Base-by-base conservation (phyloP, 495 filamentous ascomycete genomes). In the Rhizodiscina lignyota region DNA sequence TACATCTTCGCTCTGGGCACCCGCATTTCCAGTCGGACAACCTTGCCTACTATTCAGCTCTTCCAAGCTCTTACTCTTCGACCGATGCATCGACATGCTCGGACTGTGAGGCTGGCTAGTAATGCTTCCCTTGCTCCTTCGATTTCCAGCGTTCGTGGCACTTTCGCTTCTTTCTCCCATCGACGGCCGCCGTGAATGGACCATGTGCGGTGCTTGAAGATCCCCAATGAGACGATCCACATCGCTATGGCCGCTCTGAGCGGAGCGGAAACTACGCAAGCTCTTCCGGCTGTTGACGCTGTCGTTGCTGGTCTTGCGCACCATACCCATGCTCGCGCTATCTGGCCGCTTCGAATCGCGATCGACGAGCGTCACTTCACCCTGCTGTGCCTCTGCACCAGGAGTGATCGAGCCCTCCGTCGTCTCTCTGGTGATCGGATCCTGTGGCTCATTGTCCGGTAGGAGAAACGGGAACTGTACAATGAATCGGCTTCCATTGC, bases 401-500 rank as follows among this genome's bases (percentile, higher is more conserved):
- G 54, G 52, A 3, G 45, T 54, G 2, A 39, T 30, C 13, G 43
- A 40, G 18, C 47, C 55, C 12, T 41, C 34, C 5, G 43, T 21
- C n/a, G 41, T 32, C 2, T 18, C 24, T 13, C 8, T 13, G 24
- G 13, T 27, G 24, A 8, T 27, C 24, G 8, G 24, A 8, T 27
- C 37, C n/a, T n/a, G n/a, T n/a, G n/a, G n/a, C 22, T 66, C 62
- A 5, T 62, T 58, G 2, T 59, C 49, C 0, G 78, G 72, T 3
- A 85, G 43, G 4, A 70, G 59, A 37, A 86, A 82, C 3, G 73
- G 75, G 24, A 86, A 49, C 37, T 73, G 69, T 11, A 86, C 70
- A 15, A 78, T 66, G 45, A 96, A 91, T 20, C 79, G 67, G 21
- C 84, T 87, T 1, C 87, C 87, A 46, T 79, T 81, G 0, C 82